A percentile compares a stretch with the other conserved stretches of the same genome.
These are phyloP conservation scores for Moesziomyces aphidis DNA, from an alignment of 1,284 basidiomycete species.

Conservation along the genomic window DNA sequence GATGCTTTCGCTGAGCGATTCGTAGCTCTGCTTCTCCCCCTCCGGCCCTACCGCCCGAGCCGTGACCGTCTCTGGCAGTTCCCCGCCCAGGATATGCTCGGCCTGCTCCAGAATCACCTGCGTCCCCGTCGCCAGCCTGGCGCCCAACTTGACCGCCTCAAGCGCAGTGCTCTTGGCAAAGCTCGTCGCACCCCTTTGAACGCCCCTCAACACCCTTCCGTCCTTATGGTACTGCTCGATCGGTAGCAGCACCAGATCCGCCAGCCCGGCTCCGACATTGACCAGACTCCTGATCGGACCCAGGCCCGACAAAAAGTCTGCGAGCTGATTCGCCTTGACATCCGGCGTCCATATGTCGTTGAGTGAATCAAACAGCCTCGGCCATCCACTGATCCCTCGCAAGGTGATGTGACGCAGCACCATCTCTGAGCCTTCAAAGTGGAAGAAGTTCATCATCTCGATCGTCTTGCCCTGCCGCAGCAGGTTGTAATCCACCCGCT, in stretches of 20 bases:
- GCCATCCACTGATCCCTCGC: slow-evolving; percentile 89
- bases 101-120: slow-evolving; percentile 96
- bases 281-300: slow-evolving; percentile 88
- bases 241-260: slow-evolving; percentile 92
- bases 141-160: slow-evolving; percentile 95
- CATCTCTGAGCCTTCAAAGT: slow-evolving; percentile 99
- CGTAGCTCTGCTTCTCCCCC: slow-evolving; percentile 28
- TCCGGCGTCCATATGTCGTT: slow-evolving; percentile 99
- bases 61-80: slow-evolving; percentile 74
- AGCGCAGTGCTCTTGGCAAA: slow-evolving; percentile 93
- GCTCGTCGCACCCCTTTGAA: slow-evolving; percentile 91
- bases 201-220: slow-evolving; percentile 87
- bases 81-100: slow-evolving; percentile 83
- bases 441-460: slow-evolving; percentile 99
- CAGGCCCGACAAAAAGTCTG: slow-evolving; percentile 96
- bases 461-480: slow-evolving; percentile 86
- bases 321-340: slow-evolving; percentile 96
- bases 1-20: slow-evolving; percentile 29
- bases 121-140: slow-evolving; percentile 92
- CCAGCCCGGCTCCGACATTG: slow-evolving; percentile 95
- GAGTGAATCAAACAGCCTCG: slow-evolving; percentile 85
- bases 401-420: slow-evolving; percentile 91
- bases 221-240: slow-evolving; percentile 98
- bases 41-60: slow-evolving; percentile 73
- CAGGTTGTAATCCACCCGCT: slow-evolving; percentile 90